phyloP scores from a whole-genome alignment of 345 rosid species.

The thale cress (Arabidopsis thaliana) region TAIR10.1 NC_003074.8:21646501-21647000 shows the following conservation, averaged over 20 bases:
- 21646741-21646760: conserved; percentile 25
- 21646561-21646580: conserved; percentile 64
- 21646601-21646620: conserved; percentile 19
- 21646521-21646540: conserved; percentile 67
- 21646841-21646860: conserved; percentile 14
- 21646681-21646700: conserved; percentile 62
- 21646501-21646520: conserved; percentile 76
- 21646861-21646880: conserved; percentile 62
- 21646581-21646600: not conserved
- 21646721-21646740: conserved; percentile 59
- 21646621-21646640: conserved; percentile 17
- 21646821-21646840: not conserved
- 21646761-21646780: conserved; percentile 11
- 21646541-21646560: conserved; percentile 89
- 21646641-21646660: conserved; percentile 70
- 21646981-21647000: conserved; percentile 16
- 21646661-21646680: conserved; percentile 66
- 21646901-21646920: conserved; percentile 71
- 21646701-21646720: conserved; percentile 95
- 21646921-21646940: conserved; percentile 76
- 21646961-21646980: conserved; percentile 7
- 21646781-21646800: conserved; percentile 1
- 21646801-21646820: not conserved
- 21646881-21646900: conserved; percentile 71
- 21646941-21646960: conserved; percentile 54